phyloP scores from a whole-genome alignment of 148 eudicot species.

The Chenopodium album region DNA sequence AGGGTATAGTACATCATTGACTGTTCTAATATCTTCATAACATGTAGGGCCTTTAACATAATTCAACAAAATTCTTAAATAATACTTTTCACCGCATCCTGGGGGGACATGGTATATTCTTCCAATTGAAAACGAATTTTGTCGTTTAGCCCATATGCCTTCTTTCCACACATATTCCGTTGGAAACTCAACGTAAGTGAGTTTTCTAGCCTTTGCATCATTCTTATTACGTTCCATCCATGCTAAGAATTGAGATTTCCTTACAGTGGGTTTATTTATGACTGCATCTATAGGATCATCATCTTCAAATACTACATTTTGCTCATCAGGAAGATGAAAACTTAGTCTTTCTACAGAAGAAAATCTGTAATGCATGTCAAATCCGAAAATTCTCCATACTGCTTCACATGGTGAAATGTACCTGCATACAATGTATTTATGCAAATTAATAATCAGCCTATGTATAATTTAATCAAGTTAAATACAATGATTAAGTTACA shows the following conservation, averaged over 20 bases:
- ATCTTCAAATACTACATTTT: not conserved
- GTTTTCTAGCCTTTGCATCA: not conserved
- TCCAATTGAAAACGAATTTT: no score
- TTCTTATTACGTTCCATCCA: constrained; percentile 20
- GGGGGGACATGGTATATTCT: no score
- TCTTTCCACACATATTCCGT: not conserved
- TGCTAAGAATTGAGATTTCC: not conserved
- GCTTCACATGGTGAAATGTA: constrained; percentile 24
- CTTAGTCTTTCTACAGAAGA: constrained; percentile 14
- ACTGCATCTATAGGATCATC: constrained; percentile 8
- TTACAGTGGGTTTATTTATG: not conserved
- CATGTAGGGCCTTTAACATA: no score
- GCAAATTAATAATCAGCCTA: no score
- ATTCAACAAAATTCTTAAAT: no score
- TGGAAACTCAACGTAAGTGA: constrained; percentile 22
- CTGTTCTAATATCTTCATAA: no score
- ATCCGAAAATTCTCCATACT: constrained; percentile 16
- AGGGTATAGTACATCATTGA: no score
- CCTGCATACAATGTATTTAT: not conserved
- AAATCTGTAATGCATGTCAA: constrained; percentile 11
- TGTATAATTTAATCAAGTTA: no score
- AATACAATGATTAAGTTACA: no score
- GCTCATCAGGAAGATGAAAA: constrained; percentile 13
- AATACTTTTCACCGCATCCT: no score
- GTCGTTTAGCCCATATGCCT: not conserved